Evolutionary conservation across 306 rosid genomes (phyloP), one percentile per base, ranked within the genome.

Genomic region (Malus sieversii): DNA sequence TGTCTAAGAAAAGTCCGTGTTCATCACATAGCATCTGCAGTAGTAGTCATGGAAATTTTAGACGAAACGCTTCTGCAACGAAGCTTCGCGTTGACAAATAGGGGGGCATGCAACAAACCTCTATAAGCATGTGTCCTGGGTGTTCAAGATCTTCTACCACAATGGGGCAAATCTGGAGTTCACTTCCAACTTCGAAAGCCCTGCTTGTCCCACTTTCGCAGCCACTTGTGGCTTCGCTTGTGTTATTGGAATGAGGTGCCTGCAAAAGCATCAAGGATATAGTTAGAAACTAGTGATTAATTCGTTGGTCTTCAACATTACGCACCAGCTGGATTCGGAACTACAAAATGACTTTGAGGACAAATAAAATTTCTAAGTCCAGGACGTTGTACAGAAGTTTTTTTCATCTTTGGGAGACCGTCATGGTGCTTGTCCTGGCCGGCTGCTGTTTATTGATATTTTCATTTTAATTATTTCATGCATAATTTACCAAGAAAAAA

Each of bases 71-170:
- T 46, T 27, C 38, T 3, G n/a, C 64, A 3, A 29, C 6, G 13
- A 30, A 42, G 57, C 64, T 57, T 3, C 19, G 23, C 10, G 45
- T 64, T 55, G 12, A 8, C 2, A 29, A 6, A 29, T 2, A 5
- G 30, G 20, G 42, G 15, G 20, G 27, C 23, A 3, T 44, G 60
- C 42, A 42, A 68, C 55, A 64, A 44, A 92, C 98, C 97, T 95
- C 89, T 65, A 92, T 86, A 70, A 89, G 91, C 90, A 95, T 85
- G 82, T 86, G 91, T 30, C 96, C 97, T 11, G 91, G 72, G 79
- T 79, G 60, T 76, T 86, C 93, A 38, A 95, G 92, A 82, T 95
- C 97, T 80, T 95, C 97, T 51, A 95, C 90, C 27, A 92, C 87
- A 60, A 95, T 89, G 67, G 97, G 98, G 78, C 88, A 92, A 19